phyloP scores from a whole-genome alignment of 2,329 filamentous ascomycete genomes.

The Monosporascus sp. region DNA sequence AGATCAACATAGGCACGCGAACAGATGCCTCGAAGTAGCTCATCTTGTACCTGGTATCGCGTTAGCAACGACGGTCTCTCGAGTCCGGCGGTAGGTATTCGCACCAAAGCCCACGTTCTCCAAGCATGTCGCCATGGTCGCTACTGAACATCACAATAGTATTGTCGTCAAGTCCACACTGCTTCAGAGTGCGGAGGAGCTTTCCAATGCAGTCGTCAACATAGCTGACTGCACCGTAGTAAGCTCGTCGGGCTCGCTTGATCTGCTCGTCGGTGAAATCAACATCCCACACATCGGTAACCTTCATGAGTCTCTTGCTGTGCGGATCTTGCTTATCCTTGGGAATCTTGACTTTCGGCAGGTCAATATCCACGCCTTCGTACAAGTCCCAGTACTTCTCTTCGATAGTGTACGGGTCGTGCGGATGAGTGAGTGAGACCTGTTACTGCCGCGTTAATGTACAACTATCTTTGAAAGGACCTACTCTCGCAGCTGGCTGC shows the following conservation, averaged over 20 bases:
- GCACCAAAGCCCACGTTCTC: constrained; percentile 81
- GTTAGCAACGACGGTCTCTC: constrained; percentile 1
- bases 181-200: constrained; percentile 69
- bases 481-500: background rate
- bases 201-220: constrained; percentile 89
- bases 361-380: constrained; percentile 78
- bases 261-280: constrained; percentile 81
- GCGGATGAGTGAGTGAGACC: constrained; percentile 88
- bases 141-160: constrained; percentile 91
- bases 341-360: constrained; percentile 72
- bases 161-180: constrained; percentile 74
- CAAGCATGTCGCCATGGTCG: constrained; percentile 94
- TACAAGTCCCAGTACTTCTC: constrained; percentile 92
- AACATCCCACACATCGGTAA: constrained; percentile 80
- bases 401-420: constrained; percentile 92
- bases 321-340: constrained; percentile 81
- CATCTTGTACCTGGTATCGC: constrained; percentile 72
- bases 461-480: background rate
- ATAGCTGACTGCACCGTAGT: constrained; percentile 90
- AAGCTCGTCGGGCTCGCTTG: constrained; percentile 77
- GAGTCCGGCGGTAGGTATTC: constrained; percentile 2
- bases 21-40: constrained; percentile 90
- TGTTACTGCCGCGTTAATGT: constrained; percentile 15
- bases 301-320: constrained; percentile 79
- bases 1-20: constrained; percentile 80